Percentiles rank a stretch among this genome's conserved stretches.
These are phyloP conservation scores for Cubamyces sp. DNA, from an alignment of 768 basidiomycete genomes.

Conservation along the genomic window DNA sequence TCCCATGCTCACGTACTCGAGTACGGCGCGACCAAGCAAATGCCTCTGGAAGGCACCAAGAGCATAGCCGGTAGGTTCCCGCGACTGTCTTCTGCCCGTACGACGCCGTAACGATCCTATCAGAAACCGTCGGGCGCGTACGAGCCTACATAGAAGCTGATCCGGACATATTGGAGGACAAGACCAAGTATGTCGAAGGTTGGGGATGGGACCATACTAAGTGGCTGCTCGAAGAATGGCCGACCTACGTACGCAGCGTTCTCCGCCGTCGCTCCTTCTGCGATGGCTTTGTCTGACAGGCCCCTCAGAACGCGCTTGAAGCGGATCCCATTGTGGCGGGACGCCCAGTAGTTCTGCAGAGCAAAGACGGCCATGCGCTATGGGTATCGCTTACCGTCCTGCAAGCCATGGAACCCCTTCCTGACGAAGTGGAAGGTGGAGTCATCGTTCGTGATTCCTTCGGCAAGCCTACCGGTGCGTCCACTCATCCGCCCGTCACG, in stretches of 20 bases:
- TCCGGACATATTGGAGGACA: slow-evolving; percentile 59
- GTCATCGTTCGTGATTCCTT: slow-evolving; percentile 68
- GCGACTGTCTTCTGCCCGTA: background rate
- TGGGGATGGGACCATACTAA: slow-evolving; percentile 93
- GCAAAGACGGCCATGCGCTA: slow-evolving; percentile 87
- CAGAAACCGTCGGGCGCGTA: slow-evolving; percentile 68
- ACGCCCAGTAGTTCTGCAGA: slow-evolving; percentile 74
- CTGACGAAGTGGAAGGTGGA: slow-evolving; percentile 77
- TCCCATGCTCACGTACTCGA: slow-evolving; percentile 81
- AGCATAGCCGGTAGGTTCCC: slow-evolving; percentile 54
- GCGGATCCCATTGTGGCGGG: slow-evolving; percentile 66
- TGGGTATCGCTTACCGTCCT: slow-evolving; percentile 80
- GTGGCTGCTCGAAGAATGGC: slow-evolving; percentile 65
- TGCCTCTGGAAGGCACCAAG: slow-evolving; percentile 65
- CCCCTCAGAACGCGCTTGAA: slow-evolving; percentile 71
- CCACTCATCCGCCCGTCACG: slow-evolving; percentile 2
- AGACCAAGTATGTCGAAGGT: slow-evolving; percentile 68
- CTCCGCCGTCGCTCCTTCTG: background rate
- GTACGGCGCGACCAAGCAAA: slow-evolving; percentile 68
- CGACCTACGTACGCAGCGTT: slow-evolving; percentile 60
- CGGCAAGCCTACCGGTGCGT: slow-evolving; percentile 73
- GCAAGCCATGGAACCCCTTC: slow-evolving; percentile 60
- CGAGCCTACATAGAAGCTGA: slow-evolving; percentile 61
- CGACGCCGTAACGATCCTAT: background rate
- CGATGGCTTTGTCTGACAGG: background rate